Base-by-base conservation (phyloP, 768 basidiomycete species). In the Filobasidium floriforme region DNA sequence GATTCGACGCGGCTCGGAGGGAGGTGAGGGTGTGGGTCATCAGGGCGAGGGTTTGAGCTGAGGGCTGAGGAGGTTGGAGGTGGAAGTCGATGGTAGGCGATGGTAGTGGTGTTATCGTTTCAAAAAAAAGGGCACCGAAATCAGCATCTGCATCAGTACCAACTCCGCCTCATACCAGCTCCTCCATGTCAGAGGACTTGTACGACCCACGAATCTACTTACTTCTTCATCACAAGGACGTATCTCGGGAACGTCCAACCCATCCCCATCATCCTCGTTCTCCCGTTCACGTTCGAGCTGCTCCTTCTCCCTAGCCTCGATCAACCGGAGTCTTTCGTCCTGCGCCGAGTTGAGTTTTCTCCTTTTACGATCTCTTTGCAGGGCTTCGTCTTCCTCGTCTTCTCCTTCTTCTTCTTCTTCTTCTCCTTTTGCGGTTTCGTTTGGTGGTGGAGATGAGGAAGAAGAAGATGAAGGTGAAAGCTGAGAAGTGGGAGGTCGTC, bases 1-100 rank as follows among this genome's bases (percentile, higher is more conserved):
- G 84, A 72, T 92, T 91, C 1, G 87, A 85, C 0, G 90, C 88
- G 7, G 84, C 78, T 28, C 83, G 73, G 40, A 93, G 78, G 67
- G 90, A 88, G 14, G 74, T 69, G 0, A 89, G 89, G 0, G 91
- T 93, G 61, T 87, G 84, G 12, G 80, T 78, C 86, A 96, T 92
- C 12, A 92, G 81, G 2, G 84, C 83, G 3, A 49, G 12, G 59
- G 83, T 65, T 86, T 11, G 67, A 65, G 61, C 69, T 28, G 41
- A 5, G 54, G 54, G 54, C 29, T 57, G 54, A 51, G 24, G 18
- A 51, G 18, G 46, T 24, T 6, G 46, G 18, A 6, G 24, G 46
- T 51, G 46, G n/a, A n/a, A n/a, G n/a, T n/a, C n/a, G n/a, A n/a
- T n/a, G n/a, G n/a, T n/a, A n/a, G n/a, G n/a, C n/a, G n/a, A n/a